These are phyloP conservation scores for Kitagawia praeruptora DNA, from an alignment of 129 eudicot species.

Conservation along the genomic window DNA sequence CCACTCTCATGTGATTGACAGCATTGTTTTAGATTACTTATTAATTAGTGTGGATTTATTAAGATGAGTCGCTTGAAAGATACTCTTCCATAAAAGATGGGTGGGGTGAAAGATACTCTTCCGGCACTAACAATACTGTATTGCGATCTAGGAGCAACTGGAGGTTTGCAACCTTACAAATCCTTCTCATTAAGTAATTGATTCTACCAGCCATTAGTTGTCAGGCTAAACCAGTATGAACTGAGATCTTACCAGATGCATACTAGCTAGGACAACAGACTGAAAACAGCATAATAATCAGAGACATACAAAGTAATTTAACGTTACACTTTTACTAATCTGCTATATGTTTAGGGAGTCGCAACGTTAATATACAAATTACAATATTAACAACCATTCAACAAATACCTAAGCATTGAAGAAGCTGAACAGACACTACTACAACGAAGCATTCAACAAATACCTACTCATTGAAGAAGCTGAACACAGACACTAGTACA, in stretches of 20 bases:
- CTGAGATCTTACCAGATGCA: neutral
- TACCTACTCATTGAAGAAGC: neutral
- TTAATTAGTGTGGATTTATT: too few relatives aligned
- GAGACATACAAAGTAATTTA: neutral
- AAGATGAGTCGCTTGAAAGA: neutral
- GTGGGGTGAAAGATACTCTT: too few relatives aligned
- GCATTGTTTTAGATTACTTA: too few relatives aligned
- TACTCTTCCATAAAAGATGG: too few relatives aligned
- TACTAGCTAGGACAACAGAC: neutral
- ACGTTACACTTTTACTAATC: neutral
- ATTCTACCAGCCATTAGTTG: neutral
- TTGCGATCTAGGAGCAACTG: too few relatives aligned
- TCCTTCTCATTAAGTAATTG: too few relatives aligned
- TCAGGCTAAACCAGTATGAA: neutral
- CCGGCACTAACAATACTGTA: too few relatives aligned
- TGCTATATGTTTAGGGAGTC: neutral
- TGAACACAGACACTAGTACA: slow-evolving; percentile 1
- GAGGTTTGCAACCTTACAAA: too few relatives aligned
- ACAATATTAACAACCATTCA: neutral
- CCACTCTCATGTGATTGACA: too few relatives aligned
- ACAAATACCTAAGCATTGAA: neutral
- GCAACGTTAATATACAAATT: neutral
- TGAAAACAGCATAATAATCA: neutral
- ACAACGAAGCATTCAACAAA: neutral
- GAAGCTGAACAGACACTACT: slow-evolving; percentile 1